These are phyloP conservation scores for Talaromyces thailandensis DNA, from an alignment of 495 filamentous ascomycete genomes.

Conservation along the genomic window DNA sequence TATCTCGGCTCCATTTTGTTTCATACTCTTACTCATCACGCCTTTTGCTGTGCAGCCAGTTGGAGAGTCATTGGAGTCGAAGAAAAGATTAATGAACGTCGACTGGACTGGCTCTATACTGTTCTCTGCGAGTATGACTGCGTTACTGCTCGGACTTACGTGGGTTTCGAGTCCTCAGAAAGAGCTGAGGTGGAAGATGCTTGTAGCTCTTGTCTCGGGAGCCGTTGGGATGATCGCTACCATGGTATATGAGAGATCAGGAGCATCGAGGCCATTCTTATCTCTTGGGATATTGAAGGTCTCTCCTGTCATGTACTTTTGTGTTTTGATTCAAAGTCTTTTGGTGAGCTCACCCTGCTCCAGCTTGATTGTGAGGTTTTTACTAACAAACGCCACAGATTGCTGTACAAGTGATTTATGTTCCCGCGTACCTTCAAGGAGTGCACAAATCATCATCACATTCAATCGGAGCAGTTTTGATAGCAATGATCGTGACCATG, in stretches of 20 bases:
- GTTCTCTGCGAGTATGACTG: conserved; percentile 37
- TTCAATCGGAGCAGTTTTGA: conserved; percentile 37
- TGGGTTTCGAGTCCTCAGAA: conserved; percentile 48
- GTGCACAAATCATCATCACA: conserved; percentile 32
- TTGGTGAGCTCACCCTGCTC: conserved; percentile 12
- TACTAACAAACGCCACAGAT: conserved; percentile 12
- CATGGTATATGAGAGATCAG: conserved; percentile 28
- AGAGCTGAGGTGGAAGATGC: conserved; percentile 34
- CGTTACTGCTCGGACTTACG: conserved; percentile 44
- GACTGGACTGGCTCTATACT: conserved; percentile 35
- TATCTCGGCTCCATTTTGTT: conserved; percentile 30
- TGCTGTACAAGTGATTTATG: not conserved
- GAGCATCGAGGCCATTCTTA: conserved; percentile 40
- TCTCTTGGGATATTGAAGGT: conserved; percentile 34
- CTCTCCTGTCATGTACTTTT: conserved; percentile 22
- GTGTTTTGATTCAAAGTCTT: conserved; percentile 39
- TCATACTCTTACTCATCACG: conserved; percentile 16
- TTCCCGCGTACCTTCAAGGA: not conserved
- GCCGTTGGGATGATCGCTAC: conserved; percentile 15
- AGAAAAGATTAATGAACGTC: conserved; percentile 13
- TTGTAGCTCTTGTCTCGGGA: conserved; percentile 41
- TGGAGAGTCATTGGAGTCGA: conserved; percentile 10
- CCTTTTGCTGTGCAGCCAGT: conserved; percentile 14
- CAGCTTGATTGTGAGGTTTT: not conserved
- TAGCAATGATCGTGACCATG: conserved; percentile 43